These are phyloP conservation scores for Mortierella sp. DNA, from an alignment of 371 early-diverging fungal species.

Conservation along the genomic window DNA sequence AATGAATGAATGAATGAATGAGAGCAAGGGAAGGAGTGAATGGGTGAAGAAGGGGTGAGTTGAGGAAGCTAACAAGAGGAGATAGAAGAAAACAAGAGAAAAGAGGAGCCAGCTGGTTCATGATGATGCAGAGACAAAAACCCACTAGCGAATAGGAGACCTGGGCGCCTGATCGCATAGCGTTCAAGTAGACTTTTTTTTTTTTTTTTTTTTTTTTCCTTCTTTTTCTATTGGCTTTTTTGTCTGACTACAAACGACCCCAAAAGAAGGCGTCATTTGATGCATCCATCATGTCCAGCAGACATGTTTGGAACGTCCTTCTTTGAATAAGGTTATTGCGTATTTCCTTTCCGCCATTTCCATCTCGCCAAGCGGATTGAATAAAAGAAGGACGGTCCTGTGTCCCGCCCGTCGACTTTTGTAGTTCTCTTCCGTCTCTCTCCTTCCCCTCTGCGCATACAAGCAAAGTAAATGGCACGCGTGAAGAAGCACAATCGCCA, in stretches of 20 bases:
- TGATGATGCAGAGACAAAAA: not conserved
- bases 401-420: not conserved
- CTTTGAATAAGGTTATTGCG: not conserved
- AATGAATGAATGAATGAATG: not conserved
- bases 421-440: too few relatives aligned
- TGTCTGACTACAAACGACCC: not conserved
- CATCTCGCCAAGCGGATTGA: too few relatives aligned
- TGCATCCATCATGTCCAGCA: not conserved
- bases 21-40: not conserved
- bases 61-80: not conserved
- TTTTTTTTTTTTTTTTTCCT: too few relatives aligned
- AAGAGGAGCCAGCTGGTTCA: not conserved
- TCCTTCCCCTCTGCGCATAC: too few relatives aligned
- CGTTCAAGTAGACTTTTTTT: not conserved
- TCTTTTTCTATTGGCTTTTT: too few relatives aligned
- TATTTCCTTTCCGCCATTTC: not conserved
- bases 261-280: not conserved
- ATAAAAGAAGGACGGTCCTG: not conserved
- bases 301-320: not conserved
- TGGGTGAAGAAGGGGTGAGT: too few relatives aligned
- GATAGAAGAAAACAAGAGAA: not conserved
- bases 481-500: too few relatives aligned
- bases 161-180: not conserved
- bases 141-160: not conserved
- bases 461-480: too few relatives aligned